Base-by-base conservation (phyloP, 2,329 filamentous ascomycete genomes). In the Exophiala alcalophila region DNA sequence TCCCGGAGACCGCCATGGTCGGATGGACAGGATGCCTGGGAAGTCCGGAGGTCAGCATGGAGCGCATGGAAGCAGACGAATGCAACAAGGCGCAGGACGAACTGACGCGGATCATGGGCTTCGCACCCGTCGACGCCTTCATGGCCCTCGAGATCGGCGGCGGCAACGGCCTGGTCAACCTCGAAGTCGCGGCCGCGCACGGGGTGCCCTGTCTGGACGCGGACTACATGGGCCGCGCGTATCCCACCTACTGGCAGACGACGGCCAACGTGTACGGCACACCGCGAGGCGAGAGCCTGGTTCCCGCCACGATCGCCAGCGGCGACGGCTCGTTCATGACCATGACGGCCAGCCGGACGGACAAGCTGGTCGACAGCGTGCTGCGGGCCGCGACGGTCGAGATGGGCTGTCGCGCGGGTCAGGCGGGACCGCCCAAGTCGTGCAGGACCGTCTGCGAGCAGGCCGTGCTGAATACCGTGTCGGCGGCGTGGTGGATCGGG, bases 81-180 rank as follows among this genome's bases (percentile, higher is more conserved):
- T 65, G 62, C 5, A 58, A 63, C 4, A 56, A 65, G 32, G 66
- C 67, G 1, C 61, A 67, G 29, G 48, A 55, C 3, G 76, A 76
- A 54, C 64, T 83, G 8, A 78, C 74, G 59, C 71, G 73, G 33
- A 70, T 73, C 19, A 65, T 72, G n/a, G 45, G 55, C 33, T 63
- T 67, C 25, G 58, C 61, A 11, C 57, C 59, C 1, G 70, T 76
- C 15, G 74, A 78, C 14, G 75, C 77, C 25, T 74, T 83, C 48
- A 77, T 84, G 48, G 71, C 77, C 1, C 60, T 83, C 8, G 81
- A 84, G 54, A 81, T 84, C 40, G 81, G 81, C n/a, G 81, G 81
- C 5, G 73, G 72, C 4, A 84, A 84, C 50, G 80, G 80, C 1
- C 64, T 83, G 5, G 73, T 79, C 50, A 72, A 74, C 65, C 81